Base-by-base conservation (phyloP, 371 early-diverging fungal species). In the Mortierella sp. region DNA sequence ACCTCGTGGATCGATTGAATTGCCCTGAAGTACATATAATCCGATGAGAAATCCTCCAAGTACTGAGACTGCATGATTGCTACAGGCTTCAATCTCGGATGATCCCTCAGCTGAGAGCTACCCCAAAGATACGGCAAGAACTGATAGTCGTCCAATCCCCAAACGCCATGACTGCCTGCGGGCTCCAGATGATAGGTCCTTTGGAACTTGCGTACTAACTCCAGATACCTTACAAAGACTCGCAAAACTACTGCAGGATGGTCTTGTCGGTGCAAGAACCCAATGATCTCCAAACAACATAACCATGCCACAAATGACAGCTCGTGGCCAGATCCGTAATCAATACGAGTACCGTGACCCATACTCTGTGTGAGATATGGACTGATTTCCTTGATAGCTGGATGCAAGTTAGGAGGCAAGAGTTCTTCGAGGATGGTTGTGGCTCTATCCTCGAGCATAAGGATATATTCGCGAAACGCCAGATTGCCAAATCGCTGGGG, bases 281-380 rank as follows among this genome's bases (percentile, higher is more conserved):
- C 92, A 47, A 97, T 79, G 72, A 93, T 85, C 40, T 90, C 86
- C 30, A 97, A 85, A 57, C 94, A 94, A 57, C 90, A 86, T 28
- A 99, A 86, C 89, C 95, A 99, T 9, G 95, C 93, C n/a, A 96
- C 84, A 83, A 99, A 99, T 63, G 93, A 94, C 20, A 98, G 87
- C 87, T 99, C 99, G 78, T 99, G 99, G 0, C 99, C 99, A 28
- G 97, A 97, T n/a, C 99, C 99, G 87, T 99, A 99, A 86, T 99
- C 99, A 39, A 99, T 95, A 51, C 99, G 91, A 5, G 92, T 94
- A 8, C 88, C 87, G 80, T 99, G 95, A 28, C 99, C 99, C 91
- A 99, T 98, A 58, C 93, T 88, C 61, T 90, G 88, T 3, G 76
- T 79, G n/a, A 97, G 85, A 85, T 99, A 99, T 45, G 91, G 84